Base-by-base conservation (phyloP, 176 grass and related monocot genomes). In the Lolium perenne region DNA sequence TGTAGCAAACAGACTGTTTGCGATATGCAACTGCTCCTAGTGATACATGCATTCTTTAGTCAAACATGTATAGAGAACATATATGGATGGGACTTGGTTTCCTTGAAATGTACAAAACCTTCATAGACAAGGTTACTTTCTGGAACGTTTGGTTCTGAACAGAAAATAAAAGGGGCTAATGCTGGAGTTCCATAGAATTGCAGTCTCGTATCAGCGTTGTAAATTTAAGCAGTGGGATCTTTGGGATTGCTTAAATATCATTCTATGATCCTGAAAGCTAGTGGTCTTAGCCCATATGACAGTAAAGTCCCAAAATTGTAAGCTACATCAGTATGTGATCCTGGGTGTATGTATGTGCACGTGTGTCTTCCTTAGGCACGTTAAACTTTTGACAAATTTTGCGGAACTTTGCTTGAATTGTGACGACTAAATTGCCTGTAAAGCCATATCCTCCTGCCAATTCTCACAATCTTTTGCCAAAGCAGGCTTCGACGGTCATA, bases 81-180 rank as follows among this genome's bases (percentile, higher is more conserved):
- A 43, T 43, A 40, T 71, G 67, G 38, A 71, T 17, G 17, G 16
- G 38, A 71, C 38, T 21, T 46, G 21, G 18, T 71, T 71, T 45
- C 68, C 18, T 45, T 45, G 38, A 43, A 17, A 40, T 71, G 4
- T 71, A 91, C 68, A 93, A 95, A 29, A 29, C 26, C 26, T 29
- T 29, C 26, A 29, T 29, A 29, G 26, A 91, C 68, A 93, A 95
- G 81, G 94, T 95, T 95, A 91, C 62, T 16, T 84, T 40, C 53
- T 38, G 14, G 56, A 76, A 85, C 6, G 20, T 38, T 49, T 70
- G 21, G 16, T 3, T 50, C 48, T 50, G 48, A 50, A 50, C 11
- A 50, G 10, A 13, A 50, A 50, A 50, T 50, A 13, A 50, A 50
- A 50, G 11, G 48, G 48, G 2, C 48, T 50, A 50, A 50, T 50